Evolutionary conservation across 2,329 filamentous ascomycete genomes (phyloP).

Genomic region (Fonsecaea pugnacius): DNA sequence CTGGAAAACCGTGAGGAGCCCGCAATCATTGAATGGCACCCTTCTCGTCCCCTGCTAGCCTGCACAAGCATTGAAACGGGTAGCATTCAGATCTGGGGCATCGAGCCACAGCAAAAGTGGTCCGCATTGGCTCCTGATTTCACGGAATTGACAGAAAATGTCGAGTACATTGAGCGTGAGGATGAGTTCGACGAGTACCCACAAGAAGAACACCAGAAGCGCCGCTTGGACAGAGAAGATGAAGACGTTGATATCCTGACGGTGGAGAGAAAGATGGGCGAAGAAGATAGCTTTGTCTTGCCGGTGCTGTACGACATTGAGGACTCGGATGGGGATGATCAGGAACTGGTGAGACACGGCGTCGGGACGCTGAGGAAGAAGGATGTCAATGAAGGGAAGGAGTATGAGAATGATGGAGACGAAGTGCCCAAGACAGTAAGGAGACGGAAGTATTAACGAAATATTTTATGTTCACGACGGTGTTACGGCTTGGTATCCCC

Average conservation of each 20-base stretch:
- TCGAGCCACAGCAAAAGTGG: slow-evolving; percentile 94
- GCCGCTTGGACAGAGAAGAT: slow-evolving; percentile 86
- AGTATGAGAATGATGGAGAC: slow-evolving; percentile 65
- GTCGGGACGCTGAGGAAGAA: slow-evolving; percentile 84
- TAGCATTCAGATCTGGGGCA: slow-evolving; percentile 93
- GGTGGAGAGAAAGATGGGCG: slow-evolving; percentile 67
- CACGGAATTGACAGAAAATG: slow-evolving; percentile 95
- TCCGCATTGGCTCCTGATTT: slow-evolving; percentile 96
- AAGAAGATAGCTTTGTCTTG: slow-evolving; percentile 75
- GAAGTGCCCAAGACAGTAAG: slow-evolving; percentile 27
- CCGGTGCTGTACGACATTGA: slow-evolving; percentile 91
- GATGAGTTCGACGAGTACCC: slow-evolving; percentile 97
- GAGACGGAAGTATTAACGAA: slow-evolving; percentile 26
- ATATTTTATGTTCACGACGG: not conserved
- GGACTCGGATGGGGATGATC: slow-evolving; percentile 90
- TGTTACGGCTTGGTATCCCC: not conserved
- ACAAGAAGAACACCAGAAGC: slow-evolving; percentile 83
- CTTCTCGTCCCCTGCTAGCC: slow-evolving; percentile 78
- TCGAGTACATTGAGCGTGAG: slow-evolving; percentile 92
- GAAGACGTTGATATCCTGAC: slow-evolving; percentile 91
- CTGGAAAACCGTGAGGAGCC: slow-evolving; percentile 96
- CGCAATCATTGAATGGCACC: slow-evolving; percentile 97
- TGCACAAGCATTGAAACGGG: slow-evolving; percentile 93
- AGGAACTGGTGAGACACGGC: slow-evolving; percentile 69
- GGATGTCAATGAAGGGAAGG: slow-evolving; percentile 74